Evolutionary conservation across 2,329 filamentous ascomycete genomes (phyloP), one percentile per base, ranked within the genome.

Genomic region (Scedosporium apiospermum): DNA sequence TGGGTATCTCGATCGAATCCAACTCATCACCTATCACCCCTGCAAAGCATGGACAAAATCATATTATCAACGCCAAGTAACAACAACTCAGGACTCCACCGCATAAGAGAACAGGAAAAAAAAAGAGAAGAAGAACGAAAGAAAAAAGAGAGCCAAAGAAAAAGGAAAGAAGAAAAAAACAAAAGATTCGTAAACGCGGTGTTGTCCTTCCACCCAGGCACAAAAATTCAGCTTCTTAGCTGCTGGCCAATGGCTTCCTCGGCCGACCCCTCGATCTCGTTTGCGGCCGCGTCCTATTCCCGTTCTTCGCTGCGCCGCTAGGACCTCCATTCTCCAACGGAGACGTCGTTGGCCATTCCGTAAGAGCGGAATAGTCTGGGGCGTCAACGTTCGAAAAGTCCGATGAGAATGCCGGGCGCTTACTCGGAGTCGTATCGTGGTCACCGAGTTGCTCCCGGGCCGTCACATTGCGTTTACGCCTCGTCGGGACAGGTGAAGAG

Each of bases 341-440:
- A 14, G 51, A 55, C 26, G 51, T 27, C 51, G 23, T 14, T 6
- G 44, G 44, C 23, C 51, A 55, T 27, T 21, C n/a, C 14, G 51
- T 5, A 10, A 21, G 51, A 14, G 51, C 14, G n/a, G 51, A 23
- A 21, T 26, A 55, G 57, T 58, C 57, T 7, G 38, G 38, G 4
- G 16, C 30, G 4, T 61, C 42, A 18, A 60, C 61, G 44, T 61
- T 66, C 1, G 68, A 66, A 58, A 65, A 66, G 21, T 67, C 67
- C 0, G 70, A 65, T 0, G 69, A 68, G n/a, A 69, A 65, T 1
- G 69, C 67, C 3, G 67, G 61, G 2, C 70, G 66, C 57, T 72
- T 72, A 1, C 62, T 62, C 1, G 69, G 65, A 7, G 65, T 67
- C 18, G 58, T 60, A 26, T 65, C 61, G 21, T 66, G 60, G 1